These are phyloP conservation scores for Daldinia decipiens DNA, from an alignment of 495 filamentous ascomycete species.

Conservation along the genomic window DNA sequence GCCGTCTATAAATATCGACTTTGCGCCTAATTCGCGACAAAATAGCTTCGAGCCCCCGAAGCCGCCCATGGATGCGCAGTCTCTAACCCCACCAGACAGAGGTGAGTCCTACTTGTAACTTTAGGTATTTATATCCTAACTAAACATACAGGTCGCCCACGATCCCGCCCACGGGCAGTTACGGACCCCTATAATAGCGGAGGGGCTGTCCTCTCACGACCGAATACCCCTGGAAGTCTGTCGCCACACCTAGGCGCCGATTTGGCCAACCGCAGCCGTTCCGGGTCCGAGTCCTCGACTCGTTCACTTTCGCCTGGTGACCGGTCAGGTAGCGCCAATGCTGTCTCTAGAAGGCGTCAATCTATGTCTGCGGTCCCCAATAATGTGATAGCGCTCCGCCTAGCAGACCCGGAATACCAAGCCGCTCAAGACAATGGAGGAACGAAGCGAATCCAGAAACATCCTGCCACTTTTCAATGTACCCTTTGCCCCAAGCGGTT, in stretches of 20 bases:
- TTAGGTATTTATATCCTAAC: constrained; percentile 7
- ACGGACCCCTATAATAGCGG: constrained; percentile 75
- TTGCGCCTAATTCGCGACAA: constrained; percentile 78
- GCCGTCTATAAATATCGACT: constrained; percentile 92
- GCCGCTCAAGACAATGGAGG: constrained; percentile 66
- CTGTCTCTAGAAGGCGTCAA: constrained; percentile 76
- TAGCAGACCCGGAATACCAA: constrained; percentile 88
- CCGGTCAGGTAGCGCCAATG: constrained; percentile 65
- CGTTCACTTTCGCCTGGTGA: constrained; percentile 77
- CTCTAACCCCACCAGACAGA: constrained; percentile 85
- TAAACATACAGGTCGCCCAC: constrained; percentile 50
- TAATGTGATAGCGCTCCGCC: constrained; percentile 90
- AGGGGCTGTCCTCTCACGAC: constrained; percentile 53
- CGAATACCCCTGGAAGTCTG: constrained; percentile 54
- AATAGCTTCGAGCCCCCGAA: constrained; percentile 77
- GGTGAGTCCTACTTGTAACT: constrained; percentile 62
- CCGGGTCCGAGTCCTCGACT: constrained; percentile 56
- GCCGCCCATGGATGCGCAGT: constrained; percentile 72
- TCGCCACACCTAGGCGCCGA: constrained; percentile 58
- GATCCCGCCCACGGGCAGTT: constrained; percentile 73
- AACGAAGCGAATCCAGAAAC: constrained; percentile 87
- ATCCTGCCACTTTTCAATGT: constrained; percentile 92
- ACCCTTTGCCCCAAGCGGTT: constrained; percentile 86
- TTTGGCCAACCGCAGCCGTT: constrained; percentile 54
- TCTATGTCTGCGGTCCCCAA: constrained; percentile 88